Base-by-base conservation (phyloP, 495 filamentous ascomycete species). In the Neurospora cerealis region DNA sequence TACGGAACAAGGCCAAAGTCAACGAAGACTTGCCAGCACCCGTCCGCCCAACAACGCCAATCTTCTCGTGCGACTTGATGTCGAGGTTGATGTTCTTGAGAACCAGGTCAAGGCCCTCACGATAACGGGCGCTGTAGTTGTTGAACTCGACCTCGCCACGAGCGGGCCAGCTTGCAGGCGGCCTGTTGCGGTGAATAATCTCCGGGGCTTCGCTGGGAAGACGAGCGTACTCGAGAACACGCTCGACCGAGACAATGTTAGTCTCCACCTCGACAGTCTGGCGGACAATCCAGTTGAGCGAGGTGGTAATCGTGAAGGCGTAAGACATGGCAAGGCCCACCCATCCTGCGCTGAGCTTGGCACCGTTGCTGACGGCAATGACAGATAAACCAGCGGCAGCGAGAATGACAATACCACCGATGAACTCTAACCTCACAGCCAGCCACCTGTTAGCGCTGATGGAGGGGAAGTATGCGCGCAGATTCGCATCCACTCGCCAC, bases 211-310 rank as follows among this genome's bases (percentile, higher is more conserved):
- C 96, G 81, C 93, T 96, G 38, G 96, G 96, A 75, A 98, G 88
- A 75, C 88, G 88, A 72, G 96, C 93, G 81, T 99, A 99, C 83
- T 99, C 96, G 73, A 98, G 90, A 54, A 98, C 93, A 74, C 96
- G 91, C 87, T 99, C 96, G 71, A 99, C 96, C 13, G 96, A 97
- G 73, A 99, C 95, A 75, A 98, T 98, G 83, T 99, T 99, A 44
- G 96, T 98, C 86, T 99, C 96, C 39, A 98, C 96, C 83, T 99
- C 96, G 19, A 99, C 96, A 5, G 96, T 97, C 84, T 99, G 96
- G 71, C 96, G 92, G 66, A 99, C 96, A 78, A 99, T 98, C 96
- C 96, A 99, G 85, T 99, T 99, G 74, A 99, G 86, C n/a, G 95
- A 96, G 79, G 93, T 92, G 24, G 96, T 99, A 79, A 98, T 98